These are phyloP conservation scores for Plasmodium ovale DNA, from an alignment of 169 alveolate species.

Conservation along the genomic window DNA sequence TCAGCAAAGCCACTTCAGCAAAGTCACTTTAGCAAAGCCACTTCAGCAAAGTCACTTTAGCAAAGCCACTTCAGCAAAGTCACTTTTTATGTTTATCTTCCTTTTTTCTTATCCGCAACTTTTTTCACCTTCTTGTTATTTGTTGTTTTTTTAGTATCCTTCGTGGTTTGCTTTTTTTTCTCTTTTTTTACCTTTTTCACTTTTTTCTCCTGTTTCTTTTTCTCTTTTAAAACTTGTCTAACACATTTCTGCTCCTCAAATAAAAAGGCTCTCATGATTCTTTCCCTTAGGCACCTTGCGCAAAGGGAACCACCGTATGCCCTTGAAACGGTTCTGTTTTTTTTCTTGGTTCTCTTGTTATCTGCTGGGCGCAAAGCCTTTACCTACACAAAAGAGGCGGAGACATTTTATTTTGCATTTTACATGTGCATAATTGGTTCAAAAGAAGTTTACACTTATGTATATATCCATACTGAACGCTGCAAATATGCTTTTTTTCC, in stretches of 20 bases:
- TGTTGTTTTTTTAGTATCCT: slow-evolving; percentile 48
- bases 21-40: too few species aligned
- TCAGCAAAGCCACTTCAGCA: too few species aligned
- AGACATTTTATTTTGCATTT: too few species aligned
- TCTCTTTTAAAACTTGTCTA: slow-evolving; percentile 86
- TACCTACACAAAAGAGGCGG: slow-evolving; percentile 39
- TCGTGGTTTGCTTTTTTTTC: slow-evolving; percentile 45
- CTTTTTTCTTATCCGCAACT: slow-evolving; percentile 60
- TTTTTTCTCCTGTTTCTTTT: slow-evolving; percentile 78
- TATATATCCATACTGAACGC: too few species aligned
- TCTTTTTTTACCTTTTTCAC: slow-evolving; percentile 75
- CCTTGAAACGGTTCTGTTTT: slow-evolving; percentile 91
- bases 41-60: too few species aligned
- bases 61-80: too few species aligned
- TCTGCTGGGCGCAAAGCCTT: slow-evolving; percentile 87
- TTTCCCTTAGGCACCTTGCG: slow-evolving; percentile 88
- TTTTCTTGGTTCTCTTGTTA: slow-evolving; percentile 80
- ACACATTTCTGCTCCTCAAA: slow-evolving; percentile 92
- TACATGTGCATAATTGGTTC: too few species aligned
- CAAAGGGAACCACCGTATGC: slow-evolving; percentile 93
- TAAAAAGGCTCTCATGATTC: slow-evolving; percentile 93
- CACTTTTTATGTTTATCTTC: slow-evolving; percentile 39
- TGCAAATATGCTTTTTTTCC: too few species aligned
- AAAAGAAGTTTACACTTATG: too few species aligned
- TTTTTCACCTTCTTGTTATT: slow-evolving; percentile 28